Evolutionary conservation across 2,329 filamentous ascomycete genomes (phyloP), one percentile per base, ranked within the genome.

Genomic region (Trichoderma sp.): DNA sequence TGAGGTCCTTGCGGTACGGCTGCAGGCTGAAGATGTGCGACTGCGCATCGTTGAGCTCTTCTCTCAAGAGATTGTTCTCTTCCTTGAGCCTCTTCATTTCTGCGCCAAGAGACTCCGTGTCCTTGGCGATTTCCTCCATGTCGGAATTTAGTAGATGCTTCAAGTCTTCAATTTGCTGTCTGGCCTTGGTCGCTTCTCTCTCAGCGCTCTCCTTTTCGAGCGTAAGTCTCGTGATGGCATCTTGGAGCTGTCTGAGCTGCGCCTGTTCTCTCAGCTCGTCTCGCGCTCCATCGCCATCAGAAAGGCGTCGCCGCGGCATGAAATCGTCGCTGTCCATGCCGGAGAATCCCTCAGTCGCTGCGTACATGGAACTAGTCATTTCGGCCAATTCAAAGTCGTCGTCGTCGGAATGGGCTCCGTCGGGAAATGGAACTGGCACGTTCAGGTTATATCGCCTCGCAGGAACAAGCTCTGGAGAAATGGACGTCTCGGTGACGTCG

Each of bases 1-100:
- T 82, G 10, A 81, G 68, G 21, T 81, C 78, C 52, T 78, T 78
- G 18, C 76, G 76, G 66, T 81, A 82, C 7, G 81, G 80, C 65
- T 81, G 79, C 4, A 82, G 76, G 16, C 77, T 80, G 66, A 82
- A 81, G 59, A 81, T 81, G 65, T 81, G 80, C 7, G 78, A 79
- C 55, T 79, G 76, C 1, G 77, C 76, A 43, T 81, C 78, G 34
- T 75, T 75, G 7, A 81, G 73, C 37, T 77, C 76, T 28, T 77
- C 75, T 63, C 74, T 74, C 8, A 81, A 66, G 0, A 68, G 64
- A 5, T 63, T 66, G 46, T 78, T 79, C 70, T 81, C 76, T 2
- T 72, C 68, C 26, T 70, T 69, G 8, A 78, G 69, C 32, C 70
- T 70, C 49, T 72, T 65, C n/a, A 75, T 58, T 18, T 72, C 72